Base-by-base conservation (phyloP, 2,329 filamentous ascomycete species). In the Akanthomyces muscarius region DNA sequence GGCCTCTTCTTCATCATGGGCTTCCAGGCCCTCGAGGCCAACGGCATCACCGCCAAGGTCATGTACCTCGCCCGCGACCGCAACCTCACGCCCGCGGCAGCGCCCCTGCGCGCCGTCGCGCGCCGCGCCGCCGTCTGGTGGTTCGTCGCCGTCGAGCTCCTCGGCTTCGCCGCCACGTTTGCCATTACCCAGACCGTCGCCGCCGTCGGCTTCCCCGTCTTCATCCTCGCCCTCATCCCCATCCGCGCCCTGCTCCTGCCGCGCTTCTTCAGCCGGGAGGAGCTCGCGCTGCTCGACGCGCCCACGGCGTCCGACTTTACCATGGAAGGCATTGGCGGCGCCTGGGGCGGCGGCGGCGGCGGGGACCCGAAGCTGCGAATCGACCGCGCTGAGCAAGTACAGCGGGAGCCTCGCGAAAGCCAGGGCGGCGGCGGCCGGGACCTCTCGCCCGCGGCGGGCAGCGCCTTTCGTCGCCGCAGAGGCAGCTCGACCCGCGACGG, bases 1-100 rank as follows among this genome's bases (percentile, higher is more conserved):
- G 90, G 90, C 0, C 81, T 94, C 30, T 94, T 94, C 80, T 93
- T 93, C 76, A 84, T 92, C 72, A 93, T 94, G 90, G 90, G 90
- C 48, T 81, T 91, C 65, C 89, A 93, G 76, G 90, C 90, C 3
- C 84, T 94, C 38, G 83, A 87, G 71, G 87, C 78, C 28, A 94
- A 94, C 71, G 90, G 90, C 25, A 91, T 94, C 71, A 93, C 89
- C 0, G 77, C 82, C 65, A 93, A 93, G 74, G 72, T 93, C 10
- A 72, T 91, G 25, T 93, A 90, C 73, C 80, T 94, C 1, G 75
- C 80, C 1, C 83, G 86, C 66, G 90, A 94, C 74, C 77, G 73
- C 54, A 72, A 80, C 5, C 78, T 92, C n/a, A 91, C 88, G 0
- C 78, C 83, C 3, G 70, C 79, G 0, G 76, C 76, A 0, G 83